Evolutionary conservation across 1,284 basidiomycete genomes (phyloP).

Genomic region (Ustilago vetiveriae): DNA sequence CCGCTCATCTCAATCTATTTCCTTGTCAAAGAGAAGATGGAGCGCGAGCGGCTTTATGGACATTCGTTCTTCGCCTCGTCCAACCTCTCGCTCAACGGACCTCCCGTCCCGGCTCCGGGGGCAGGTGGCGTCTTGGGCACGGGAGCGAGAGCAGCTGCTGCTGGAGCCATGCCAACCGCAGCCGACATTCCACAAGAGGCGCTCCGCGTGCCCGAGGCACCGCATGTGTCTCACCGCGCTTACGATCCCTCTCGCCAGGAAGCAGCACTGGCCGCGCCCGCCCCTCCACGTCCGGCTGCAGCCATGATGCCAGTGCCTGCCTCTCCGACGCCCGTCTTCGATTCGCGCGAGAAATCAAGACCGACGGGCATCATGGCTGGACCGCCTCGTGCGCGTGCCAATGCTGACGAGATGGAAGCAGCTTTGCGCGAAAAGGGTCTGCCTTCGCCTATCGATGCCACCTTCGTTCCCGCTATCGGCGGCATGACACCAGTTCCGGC

Average conservation of each 20-base stretch:
- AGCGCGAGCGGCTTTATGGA: conserved; percentile 90
- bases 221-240: conserved; percentile 57
- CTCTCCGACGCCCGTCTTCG: conserved; percentile 64
- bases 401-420: conserved; percentile 62
- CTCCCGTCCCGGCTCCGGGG: conserved; percentile 29
- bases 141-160: conserved; percentile 13
- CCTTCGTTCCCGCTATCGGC: conserved; percentile 24
- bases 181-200: conserved; percentile 66
- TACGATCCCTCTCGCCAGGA: conserved; percentile 48
- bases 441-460: conserved; percentile 32
- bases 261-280: conserved; percentile 26
- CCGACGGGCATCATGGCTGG: conserved; percentile 62
- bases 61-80: conserved; percentile 93
- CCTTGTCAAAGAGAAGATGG: conserved; percentile 92
- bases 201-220: conserved; percentile 59
- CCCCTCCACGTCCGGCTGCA: conserved; percentile 24
- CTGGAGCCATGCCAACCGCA: conserved; percentile 59
- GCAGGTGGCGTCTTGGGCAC: conserved; percentile 13
- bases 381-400: conserved; percentile 60
- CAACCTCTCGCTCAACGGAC: conserved; percentile 72
- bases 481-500: conserved; percentile 23
- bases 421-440: conserved; percentile 51
- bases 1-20: conserved; percentile 96
- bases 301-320: conserved; percentile 28
- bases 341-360: conserved; percentile 64